Evolutionary conservation across 2,329 filamentous ascomycete species (phyloP), one percentile per base, ranked within the genome.

Genomic region (Parasarocladium wereldwijsianum): DNA sequence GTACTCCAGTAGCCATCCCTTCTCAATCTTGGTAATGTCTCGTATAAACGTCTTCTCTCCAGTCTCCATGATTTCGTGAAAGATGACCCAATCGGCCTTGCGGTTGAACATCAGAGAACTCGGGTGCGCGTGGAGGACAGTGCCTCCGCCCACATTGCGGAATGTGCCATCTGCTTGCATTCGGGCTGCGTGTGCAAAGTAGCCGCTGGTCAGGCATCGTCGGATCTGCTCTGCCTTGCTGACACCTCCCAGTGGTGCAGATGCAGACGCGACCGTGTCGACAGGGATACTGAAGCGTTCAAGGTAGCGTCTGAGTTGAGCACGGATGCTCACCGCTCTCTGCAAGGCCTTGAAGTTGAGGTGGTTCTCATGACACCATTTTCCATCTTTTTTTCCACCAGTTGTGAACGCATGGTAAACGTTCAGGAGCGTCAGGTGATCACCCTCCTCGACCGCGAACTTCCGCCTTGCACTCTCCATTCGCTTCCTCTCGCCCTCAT

Each of bases 81-180:
- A 98, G 19, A 98, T 69, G 8, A 96, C 85, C 85, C 87, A 96
- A 39, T 94, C 85, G 8, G 84, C 84, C 58, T 92, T 94, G 33
- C 86, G 75, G 52, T 93, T 93, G 61, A 96, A 96, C 74, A 96
- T 84, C 41, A 96, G 57, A 22, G 81, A 92, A 46, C 74, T 93
- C 1, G 90, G 90, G 54, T 98, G 90, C 14, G 85, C 84, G 58
- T 93, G 70, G 31, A 96, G 60, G 4, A 74, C 69, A 29, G 77
- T 78, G 22, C 73, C 74, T 17, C 84, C 84, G 36, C 76, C 76
- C n/a, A 93, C 76, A 29, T 83, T 87, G 41, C 70, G 73, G 50
- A 93, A 94, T 4, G 73, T 86, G 10, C 90, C 90, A 58, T 96
- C 87, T 0, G 82, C 68, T 51, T 92, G 83, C 86, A 96, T 94